Percentiles rank a stretch among this genome's conserved stretches.
Conservation (phyloP, 2,329 filamentous ascomycete genomes). For the Spiromastix sp. region DNA sequence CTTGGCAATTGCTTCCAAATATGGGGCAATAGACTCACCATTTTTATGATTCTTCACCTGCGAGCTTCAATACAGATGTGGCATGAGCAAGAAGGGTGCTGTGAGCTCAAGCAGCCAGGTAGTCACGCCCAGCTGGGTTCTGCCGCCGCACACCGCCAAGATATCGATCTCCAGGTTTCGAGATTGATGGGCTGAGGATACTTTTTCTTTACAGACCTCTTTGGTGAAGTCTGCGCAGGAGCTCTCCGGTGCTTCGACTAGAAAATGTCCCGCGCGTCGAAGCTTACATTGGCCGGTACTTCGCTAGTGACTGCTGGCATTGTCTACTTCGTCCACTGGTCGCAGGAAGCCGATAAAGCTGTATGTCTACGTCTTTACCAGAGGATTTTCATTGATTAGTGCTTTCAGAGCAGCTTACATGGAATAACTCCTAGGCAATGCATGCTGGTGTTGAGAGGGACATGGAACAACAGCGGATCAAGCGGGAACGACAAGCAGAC, state of each 20-base stretch:
- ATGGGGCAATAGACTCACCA: slow-evolving; percentile 1
- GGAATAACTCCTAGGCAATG: slow-evolving; percentile 56
- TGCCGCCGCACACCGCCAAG: too few relatives aligned
- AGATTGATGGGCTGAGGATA: too few relatives aligned
- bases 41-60: slow-evolving; percentile 1
- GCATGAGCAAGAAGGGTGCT: too few relatives aligned
- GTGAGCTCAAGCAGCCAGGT: too few relatives aligned
- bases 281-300: slow-evolving; percentile 70
- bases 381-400: background rate
- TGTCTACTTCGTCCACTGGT: slow-evolving; percentile 77
- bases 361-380: slow-evolving; percentile 42
- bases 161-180: too few relatives aligned
- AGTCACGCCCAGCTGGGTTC: too few relatives aligned
- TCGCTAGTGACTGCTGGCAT: slow-evolving; percentile 66
- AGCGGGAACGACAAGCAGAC: slow-evolving; percentile 82
- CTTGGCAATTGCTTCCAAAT: too few relatives aligned
- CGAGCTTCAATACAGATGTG: too few relatives aligned
- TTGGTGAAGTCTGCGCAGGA: too few relatives aligned
- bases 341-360: slow-evolving; percentile 72
- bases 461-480: slow-evolving; percentile 84
- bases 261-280: slow-evolving; percentile 79
- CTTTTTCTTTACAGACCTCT: too few relatives aligned
- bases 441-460: slow-evolving; percentile 89
- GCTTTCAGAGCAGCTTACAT: slow-evolving; percentile 5
- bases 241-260: too few relatives aligned